These are phyloP conservation scores for Candida argentea DNA, from an alignment of 805 yeast genomes.

Conservation along the genomic window DNA sequence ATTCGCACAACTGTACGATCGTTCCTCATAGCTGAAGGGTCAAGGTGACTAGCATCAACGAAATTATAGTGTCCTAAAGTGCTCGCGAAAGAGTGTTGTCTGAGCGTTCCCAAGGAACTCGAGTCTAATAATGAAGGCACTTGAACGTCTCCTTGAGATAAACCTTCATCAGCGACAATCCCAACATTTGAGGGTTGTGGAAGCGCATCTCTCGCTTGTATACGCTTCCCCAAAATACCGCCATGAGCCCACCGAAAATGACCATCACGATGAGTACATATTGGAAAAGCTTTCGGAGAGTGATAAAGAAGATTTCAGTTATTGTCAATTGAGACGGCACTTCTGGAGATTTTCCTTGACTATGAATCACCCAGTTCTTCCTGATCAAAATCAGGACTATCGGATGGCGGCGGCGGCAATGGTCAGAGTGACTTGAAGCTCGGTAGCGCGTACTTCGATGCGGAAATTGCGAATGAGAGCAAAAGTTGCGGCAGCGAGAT, in stretches of 20 bases:
- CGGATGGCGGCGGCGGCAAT: constrained; percentile 20
- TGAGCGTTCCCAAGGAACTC: constrained; percentile 10
- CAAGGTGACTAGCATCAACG: constrained; percentile 5
- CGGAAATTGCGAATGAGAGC: constrained; percentile 14
- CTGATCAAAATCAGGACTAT: no score
- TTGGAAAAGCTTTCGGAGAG: constrained; percentile 5
- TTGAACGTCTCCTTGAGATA: constrained; percentile 7
- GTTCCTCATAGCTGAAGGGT: constrained; percentile 12
- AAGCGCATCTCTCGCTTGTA: constrained; percentile 20
- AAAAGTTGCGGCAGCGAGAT: constrained; percentile 8
- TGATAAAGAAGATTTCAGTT: neutral
- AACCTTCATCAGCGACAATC: constrained; percentile 22
- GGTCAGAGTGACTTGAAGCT: constrained; percentile 37
- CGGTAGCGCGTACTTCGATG: constrained; percentile 48
- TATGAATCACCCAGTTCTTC: no score
- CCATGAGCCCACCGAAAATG: constrained; percentile 20
- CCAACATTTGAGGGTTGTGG: constrained; percentile 24
- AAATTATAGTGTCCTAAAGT: constrained; percentile 9
- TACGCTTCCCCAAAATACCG: constrained; percentile 33
- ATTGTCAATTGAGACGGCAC: no score
- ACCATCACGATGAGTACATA: constrained; percentile 12
- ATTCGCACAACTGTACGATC: constrained; percentile 8
- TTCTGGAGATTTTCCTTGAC: no score
- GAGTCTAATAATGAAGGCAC: constrained; percentile 11
- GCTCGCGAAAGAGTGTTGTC: constrained; percentile 9